These are phyloP conservation scores for Xanthoparmelia taractica DNA, from an alignment of 495 filamentous ascomycete species.

Conservation along the genomic window DNA sequence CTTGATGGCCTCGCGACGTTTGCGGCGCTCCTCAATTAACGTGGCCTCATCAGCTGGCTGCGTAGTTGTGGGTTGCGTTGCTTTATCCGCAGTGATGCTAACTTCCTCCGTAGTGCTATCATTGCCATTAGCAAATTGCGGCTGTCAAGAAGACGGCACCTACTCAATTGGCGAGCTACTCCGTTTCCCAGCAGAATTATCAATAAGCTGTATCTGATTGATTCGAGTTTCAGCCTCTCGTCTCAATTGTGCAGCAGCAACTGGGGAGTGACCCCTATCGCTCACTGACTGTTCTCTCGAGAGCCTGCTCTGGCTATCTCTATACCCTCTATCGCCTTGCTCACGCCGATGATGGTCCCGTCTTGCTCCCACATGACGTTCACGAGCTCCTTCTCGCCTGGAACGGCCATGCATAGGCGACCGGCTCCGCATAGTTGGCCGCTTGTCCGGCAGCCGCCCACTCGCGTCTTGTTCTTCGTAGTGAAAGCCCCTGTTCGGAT, in stretches of 20 bases:
- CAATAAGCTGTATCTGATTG: slow-evolving; percentile 48
- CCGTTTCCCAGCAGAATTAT: slow-evolving; percentile 18
- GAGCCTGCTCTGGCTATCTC: slow-evolving; percentile 31
- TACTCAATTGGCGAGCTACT: slow-evolving; percentile 37
- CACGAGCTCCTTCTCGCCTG: slow-evolving; percentile 1
- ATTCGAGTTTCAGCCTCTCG: slow-evolving; percentile 60
- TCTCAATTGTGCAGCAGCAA: slow-evolving; percentile 49
- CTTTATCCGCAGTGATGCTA: slow-evolving; percentile 25
- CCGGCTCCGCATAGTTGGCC: slow-evolving; percentile 59
- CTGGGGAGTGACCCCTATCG: slow-evolving; percentile 52
- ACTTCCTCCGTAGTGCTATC: slow-evolving; percentile 10
- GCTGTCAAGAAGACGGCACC: slow-evolving; percentile 23
- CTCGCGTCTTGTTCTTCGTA: slow-evolving; percentile 47
- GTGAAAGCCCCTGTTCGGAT: slow-evolving; percentile 38
- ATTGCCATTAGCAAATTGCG: background rate
- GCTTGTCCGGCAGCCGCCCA: slow-evolving; percentile 43
- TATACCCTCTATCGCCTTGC: slow-evolving; percentile 9
- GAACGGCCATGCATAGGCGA: slow-evolving; percentile 38
- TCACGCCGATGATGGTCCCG: slow-evolving; percentile 5
- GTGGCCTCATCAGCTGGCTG: slow-evolving; percentile 59
- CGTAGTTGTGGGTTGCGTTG: slow-evolving; percentile 37
- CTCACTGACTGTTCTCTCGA: slow-evolving; percentile 58
- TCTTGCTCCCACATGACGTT: background rate
- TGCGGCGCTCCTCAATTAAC: slow-evolving; percentile 78
- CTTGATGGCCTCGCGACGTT: slow-evolving; percentile 78